phyloP scores from a whole-genome alignment of 2,329 filamentous ascomycete genomes.

The Blumeriella jaapii region DNA sequence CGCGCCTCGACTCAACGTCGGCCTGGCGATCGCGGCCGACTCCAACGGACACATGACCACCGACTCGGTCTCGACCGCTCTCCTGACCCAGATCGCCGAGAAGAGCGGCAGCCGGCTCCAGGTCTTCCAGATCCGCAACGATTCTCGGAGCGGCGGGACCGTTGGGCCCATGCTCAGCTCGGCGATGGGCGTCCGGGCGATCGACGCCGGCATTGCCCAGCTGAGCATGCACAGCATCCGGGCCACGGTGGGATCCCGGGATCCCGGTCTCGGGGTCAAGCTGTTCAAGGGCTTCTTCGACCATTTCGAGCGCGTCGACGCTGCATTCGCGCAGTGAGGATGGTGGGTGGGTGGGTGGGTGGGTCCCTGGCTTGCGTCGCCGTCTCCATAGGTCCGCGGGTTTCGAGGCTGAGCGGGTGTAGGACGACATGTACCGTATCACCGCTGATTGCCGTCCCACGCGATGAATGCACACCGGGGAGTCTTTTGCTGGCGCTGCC shows the following conservation, averaged over 20 bases:
- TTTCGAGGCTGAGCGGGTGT: too few species aligned
- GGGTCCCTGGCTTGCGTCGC: too few species aligned
- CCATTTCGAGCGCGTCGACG: conserved; percentile 10
- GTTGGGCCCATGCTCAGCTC: conserved; percentile 86
- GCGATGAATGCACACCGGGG: too few species aligned
- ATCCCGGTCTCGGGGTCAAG: conserved; percentile 10
- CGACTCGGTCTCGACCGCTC: conserved; percentile 71
- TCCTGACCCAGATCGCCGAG: conserved; percentile 69
- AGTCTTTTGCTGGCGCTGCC: too few species aligned
- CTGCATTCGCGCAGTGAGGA: conserved; percentile 6
- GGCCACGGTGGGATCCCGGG: conserved; percentile 68
- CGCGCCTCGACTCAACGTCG: conserved; percentile 78
- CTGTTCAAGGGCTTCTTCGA: conserved; percentile 11
- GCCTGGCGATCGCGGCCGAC: conserved; percentile 69
- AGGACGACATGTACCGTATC: too few species aligned
- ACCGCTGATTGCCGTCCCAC: too few species aligned
- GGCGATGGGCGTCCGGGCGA: conserved; percentile 67
- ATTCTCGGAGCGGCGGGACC: conserved; percentile 78
- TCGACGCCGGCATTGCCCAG: conserved; percentile 84
- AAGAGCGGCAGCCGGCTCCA: conserved; percentile 63
- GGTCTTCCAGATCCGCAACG: conserved; percentile 90
- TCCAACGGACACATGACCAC: conserved; percentile 95
- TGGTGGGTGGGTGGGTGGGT: background rate
- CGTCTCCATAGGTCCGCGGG: too few species aligned
- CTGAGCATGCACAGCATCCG: conserved; percentile 89